Evolutionary conservation across 148 eudicot genomes (phyloP).

Genomic region (Polygonum maritimum): DNA sequence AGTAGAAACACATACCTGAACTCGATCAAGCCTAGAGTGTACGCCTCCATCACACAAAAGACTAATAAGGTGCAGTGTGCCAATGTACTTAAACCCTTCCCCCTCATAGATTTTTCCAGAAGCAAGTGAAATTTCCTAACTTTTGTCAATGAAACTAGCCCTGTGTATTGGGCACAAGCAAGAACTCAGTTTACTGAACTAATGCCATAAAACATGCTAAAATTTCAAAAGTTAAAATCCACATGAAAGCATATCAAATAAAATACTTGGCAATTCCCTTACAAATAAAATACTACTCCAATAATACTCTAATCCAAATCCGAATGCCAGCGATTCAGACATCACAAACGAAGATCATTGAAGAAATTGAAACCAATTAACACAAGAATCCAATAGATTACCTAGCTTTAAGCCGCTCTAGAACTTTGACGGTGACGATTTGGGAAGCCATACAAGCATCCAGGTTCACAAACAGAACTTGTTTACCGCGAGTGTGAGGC

Average conservation of each 20-base stretch:
- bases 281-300: too few relatives aligned
- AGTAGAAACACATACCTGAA: slow-evolving; percentile 47
- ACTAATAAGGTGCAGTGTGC: slow-evolving; percentile 87
- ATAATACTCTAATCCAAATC: background rate
- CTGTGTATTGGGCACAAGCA: too few relatives aligned
- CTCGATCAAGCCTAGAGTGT: slow-evolving; percentile 85
- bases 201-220: too few relatives aligned
- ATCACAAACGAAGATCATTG: background rate
- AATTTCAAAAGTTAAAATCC: too few relatives aligned
- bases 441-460: slow-evolving; percentile 99
- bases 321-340: background rate
- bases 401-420: slow-evolving; percentile 92
- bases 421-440: slow-evolving; percentile 77
- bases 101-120: slow-evolving; percentile 80
- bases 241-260: too few relatives aligned
- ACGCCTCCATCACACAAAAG: slow-evolving; percentile 96
- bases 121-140: too few relatives aligned
- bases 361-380: background rate
- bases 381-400: slow-evolving; percentile 9
- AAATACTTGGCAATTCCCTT: too few relatives aligned
- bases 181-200: too few relatives aligned
- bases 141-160: too few relatives aligned
- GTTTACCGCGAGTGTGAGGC: slow-evolving; percentile 39
- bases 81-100: slow-evolving; percentile 78
- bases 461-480: slow-evolving; percentile 76